Conservation (phyloP, 345 rosid genomes). For the Pistacia vera region DNA sequence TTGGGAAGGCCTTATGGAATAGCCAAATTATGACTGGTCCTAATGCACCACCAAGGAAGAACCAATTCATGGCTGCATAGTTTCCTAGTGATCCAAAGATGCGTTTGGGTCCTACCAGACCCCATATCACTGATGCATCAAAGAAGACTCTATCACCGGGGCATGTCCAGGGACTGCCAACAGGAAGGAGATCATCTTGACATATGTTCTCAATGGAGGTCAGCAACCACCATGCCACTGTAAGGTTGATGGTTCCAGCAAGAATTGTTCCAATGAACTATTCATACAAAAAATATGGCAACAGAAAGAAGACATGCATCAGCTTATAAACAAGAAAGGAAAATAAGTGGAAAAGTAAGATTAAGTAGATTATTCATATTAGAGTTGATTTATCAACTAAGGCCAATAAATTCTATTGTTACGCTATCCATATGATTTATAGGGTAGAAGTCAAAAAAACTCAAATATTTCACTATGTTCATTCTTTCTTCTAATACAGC, state of each 20-base stretch:
- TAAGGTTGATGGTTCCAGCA: conserved; percentile 77
- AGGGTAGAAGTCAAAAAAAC: not conserved
- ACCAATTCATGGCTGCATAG: conserved; percentile 82
- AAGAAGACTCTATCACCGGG: conserved; percentile 85
- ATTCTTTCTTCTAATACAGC: not conserved
- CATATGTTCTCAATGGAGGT: conserved; percentile 72
- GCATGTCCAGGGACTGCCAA: conserved; percentile 88
- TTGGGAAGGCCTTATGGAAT: conserved; percentile 73
- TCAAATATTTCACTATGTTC: not conserved
- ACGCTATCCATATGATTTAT: too few relatives aligned
- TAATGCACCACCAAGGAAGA: conserved; percentile 76
- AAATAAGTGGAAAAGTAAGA: not conserved
- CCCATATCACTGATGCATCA: conserved; percentile 94
- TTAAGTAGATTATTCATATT: too few relatives aligned
- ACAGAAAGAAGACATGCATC: conserved; percentile 1
- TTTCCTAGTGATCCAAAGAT: conserved; percentile 77
- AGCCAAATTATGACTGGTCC: conserved; percentile 80
- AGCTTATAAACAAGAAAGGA: not conserved
- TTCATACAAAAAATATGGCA: conserved; percentile 3
- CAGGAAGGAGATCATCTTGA: conserved; percentile 71
- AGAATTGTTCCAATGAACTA: conserved; percentile 85
- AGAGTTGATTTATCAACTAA: not conserved
- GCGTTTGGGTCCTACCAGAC: conserved; percentile 77
- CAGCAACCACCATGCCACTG: conserved; percentile 89
- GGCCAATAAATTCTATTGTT: not conserved